These are phyloP conservation scores for Cardamine chenopodiifolia DNA, from an alignment of 345 rosid genomes.

Conservation along the genomic window DNA sequence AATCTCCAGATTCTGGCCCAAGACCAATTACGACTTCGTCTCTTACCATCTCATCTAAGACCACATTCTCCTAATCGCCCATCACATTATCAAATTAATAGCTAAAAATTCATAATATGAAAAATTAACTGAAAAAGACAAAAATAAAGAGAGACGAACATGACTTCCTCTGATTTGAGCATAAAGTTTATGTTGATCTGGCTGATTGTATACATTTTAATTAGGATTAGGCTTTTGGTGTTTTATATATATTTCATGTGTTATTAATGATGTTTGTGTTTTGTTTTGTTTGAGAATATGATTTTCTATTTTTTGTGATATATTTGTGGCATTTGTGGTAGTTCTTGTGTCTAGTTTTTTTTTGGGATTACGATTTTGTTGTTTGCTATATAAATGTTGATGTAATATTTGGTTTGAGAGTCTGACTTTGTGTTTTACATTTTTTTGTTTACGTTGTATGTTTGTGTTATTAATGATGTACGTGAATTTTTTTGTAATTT, in stretches of 20 bases:
- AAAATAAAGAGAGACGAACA: too few species aligned
- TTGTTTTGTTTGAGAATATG: background rate
- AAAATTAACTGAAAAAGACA: background rate
- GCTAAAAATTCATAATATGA: too few species aligned
- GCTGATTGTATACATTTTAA: background rate
- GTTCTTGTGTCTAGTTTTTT: background rate
- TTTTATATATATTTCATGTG: background rate
- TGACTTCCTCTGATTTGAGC: background rate
- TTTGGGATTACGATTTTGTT: background rate
- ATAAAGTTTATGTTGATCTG: background rate
- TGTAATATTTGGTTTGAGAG: background rate
- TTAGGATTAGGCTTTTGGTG: background rate
- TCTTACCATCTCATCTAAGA: too few species aligned
- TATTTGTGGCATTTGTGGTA: background rate
- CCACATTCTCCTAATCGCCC: too few species aligned
- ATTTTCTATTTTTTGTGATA: background rate
- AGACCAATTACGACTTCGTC: too few species aligned
- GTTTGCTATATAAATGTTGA: background rate
- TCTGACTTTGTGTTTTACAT: background rate
- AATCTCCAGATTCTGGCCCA: too few species aligned
- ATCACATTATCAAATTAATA: too few species aligned
- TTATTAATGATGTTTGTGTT: background rate
- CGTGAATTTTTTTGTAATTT: too few species aligned
- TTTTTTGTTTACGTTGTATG: background rate
- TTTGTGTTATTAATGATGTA: background rate